phyloP scores from a whole-genome alignment of 805 yeast species.

The Schizosaccharomyces japonicus region DNA sequence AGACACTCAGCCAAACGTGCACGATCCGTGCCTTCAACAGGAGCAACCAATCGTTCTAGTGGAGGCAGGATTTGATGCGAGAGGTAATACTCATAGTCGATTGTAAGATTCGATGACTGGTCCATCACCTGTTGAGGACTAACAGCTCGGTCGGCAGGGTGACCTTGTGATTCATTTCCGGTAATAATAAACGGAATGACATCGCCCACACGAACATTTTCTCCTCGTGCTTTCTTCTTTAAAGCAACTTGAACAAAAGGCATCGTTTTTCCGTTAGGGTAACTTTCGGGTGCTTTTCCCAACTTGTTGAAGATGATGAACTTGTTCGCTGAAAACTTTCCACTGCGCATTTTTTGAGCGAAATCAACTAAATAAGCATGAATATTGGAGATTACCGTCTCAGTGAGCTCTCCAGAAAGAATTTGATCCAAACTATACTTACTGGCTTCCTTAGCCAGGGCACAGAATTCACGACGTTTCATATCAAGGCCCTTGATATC shows the following conservation, averaged over 20 bases:
- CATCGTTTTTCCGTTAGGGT: slow-evolving; percentile 57
- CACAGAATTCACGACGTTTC: slow-evolving; percentile 91
- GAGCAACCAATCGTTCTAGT: slow-evolving; percentile 61
- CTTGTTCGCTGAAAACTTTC: slow-evolving; percentile 40
- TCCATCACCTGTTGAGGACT: slow-evolving; percentile 42
- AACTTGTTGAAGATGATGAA: slow-evolving; percentile 65
- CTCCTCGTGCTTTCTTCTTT: slow-evolving; percentile 57
- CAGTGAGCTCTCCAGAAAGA: slow-evolving; percentile 50
- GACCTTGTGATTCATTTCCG: slow-evolving; percentile 18
- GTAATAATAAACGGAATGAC: slow-evolving; percentile 75
- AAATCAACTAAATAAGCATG: slow-evolving; percentile 48
- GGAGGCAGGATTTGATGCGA: slow-evolving; percentile 82
- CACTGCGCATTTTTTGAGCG: slow-evolving; percentile 30
- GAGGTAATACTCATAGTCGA: slow-evolving; percentile 55
- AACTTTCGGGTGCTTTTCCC: slow-evolving; percentile 68
- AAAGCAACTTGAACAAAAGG: slow-evolving; percentile 78
- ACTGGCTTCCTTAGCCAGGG: slow-evolving; percentile 71
- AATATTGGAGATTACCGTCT: slow-evolving; percentile 39
- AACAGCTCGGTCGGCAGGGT: slow-evolving; percentile 60
- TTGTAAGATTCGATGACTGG: slow-evolving; percentile 10
- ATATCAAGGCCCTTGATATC: slow-evolving; percentile 94
- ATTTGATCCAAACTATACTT: slow-evolving; percentile 47
- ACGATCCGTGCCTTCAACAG: slow-evolving; percentile 68
- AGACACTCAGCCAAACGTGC: slow-evolving; percentile 51
- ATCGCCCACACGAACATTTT: slow-evolving; percentile 65